Base-by-base conservation (phyloP, 768 basidiomycete species). In the Calvatia gigantea region DNA sequence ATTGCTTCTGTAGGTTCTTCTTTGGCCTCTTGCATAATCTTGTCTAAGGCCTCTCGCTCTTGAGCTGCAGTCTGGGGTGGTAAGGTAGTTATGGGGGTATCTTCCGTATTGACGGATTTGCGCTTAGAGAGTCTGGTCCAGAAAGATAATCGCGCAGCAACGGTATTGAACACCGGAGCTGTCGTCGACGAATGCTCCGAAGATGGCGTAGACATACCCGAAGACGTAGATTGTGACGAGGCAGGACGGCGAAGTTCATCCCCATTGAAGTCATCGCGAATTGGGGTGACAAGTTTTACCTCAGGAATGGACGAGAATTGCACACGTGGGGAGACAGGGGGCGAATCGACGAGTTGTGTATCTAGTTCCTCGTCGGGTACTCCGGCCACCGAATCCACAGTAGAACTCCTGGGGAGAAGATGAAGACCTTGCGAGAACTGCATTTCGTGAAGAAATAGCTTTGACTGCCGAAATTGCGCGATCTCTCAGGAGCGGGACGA, bases 401-500 rank as follows among this genome's bases (percentile, higher is more conserved):
- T 56, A 25, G 42, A 38, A 39, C 14, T 42, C 27, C 61, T 64
- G 19, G 72, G 66, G 23, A 81, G 55, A 17, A 82, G 65, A n/a
- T 19, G 85, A 85, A 3, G 75, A 70, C 15, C 79, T 75, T 27
- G 76, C 64, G 9, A 74, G 65, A 6, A 70, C 65, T 2, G 73
- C 62, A 62, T 83, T 81, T 47, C 76, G 75, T n/a, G 79, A 70
- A 6, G 78, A 74, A 3, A 92, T 69, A 14, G 75, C 72, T 37
- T 78, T 75, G 25, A 91, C 60, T 2, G 73, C 74, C 15, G 73
- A 74, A 27, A 71, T 70, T 27, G 91, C 91, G 38, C 82, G 79
- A 28, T 83, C 79, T 62, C 85, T 82, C 8, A 75, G 67, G n/a
- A 93, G 74, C 2, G 91, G 91, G 25, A 94, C 86, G 3, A 86